phyloP scores from a whole-genome alignment of 1,284 basidiomycete genomes.

The Cryptococcus sp. region DNA sequence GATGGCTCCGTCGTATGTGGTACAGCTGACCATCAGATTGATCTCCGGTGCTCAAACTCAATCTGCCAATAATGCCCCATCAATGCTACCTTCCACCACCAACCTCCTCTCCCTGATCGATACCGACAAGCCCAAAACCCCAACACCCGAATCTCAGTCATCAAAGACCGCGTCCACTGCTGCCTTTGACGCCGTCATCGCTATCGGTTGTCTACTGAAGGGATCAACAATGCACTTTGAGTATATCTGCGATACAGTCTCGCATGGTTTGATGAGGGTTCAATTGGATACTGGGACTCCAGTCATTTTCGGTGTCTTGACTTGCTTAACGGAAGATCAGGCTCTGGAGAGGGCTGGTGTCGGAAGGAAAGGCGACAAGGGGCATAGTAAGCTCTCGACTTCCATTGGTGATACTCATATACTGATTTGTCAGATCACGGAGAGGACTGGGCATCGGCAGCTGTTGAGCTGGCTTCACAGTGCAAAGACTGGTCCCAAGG shows the following conservation, averaged over 20 bases:
- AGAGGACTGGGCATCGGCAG: slow-evolving; percentile 92
- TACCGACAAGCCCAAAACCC: slow-evolving; percentile 43
- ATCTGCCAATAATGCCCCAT: slow-evolving; percentile 42
- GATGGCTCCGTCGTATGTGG: too few species aligned
- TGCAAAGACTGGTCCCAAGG: slow-evolving; percentile 70
- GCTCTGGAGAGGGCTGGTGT: slow-evolving; percentile 88
- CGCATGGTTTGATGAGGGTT: slow-evolving; percentile 88
- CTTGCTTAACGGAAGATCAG: slow-evolving; percentile 88
- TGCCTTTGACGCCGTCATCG: slow-evolving; percentile 90
- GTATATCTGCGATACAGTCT: slow-evolving; percentile 92
- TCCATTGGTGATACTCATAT: not conserved
- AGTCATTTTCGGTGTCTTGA: slow-evolving; percentile 94
- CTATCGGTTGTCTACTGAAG: slow-evolving; percentile 96
- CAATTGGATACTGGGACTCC: slow-evolving; percentile 91
- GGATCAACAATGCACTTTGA: slow-evolving; percentile 97
- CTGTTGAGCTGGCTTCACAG: slow-evolving; percentile 84
- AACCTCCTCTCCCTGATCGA: slow-evolving; percentile 67
- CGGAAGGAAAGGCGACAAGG: slow-evolving; percentile 37
- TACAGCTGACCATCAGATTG: slow-evolving; percentile 22
- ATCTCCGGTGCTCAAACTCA: slow-evolving; percentile 46
- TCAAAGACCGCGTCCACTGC: slow-evolving; percentile 51
- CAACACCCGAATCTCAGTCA: slow-evolving; percentile 45
- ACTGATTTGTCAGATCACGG: slow-evolving; percentile 52
- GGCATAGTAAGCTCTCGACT: slow-evolving; percentile 41
- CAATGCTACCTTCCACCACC: slow-evolving; percentile 38